Evolutionary conservation across 495 filamentous ascomycete species (phyloP).

Genomic region (Hyphodiscus hymeniophilus): DNA sequence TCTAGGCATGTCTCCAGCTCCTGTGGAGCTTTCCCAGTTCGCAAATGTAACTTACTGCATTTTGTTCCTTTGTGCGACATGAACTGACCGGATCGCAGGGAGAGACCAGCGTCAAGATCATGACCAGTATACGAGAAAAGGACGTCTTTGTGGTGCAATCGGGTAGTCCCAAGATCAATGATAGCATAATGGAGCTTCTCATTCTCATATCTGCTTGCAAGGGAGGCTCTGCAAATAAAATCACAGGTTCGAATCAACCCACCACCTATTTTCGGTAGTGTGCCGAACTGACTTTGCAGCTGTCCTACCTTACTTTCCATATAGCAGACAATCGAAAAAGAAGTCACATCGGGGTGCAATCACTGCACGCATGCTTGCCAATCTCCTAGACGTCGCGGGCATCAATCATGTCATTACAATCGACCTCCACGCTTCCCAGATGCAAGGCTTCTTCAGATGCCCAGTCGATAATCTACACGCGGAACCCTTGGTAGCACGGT

Average conservation of each 20-base stretch:
- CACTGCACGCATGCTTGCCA: conserved; percentile 93
- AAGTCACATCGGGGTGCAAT: conserved; percentile 96
- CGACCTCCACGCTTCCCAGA: conserved; percentile 92
- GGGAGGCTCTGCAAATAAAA: conserved; percentile 91
- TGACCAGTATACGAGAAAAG: conserved; percentile 90
- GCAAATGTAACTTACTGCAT: conserved; percentile 35
- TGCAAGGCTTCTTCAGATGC: conserved; percentile 98
- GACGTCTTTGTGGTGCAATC: conserved; percentile 99
- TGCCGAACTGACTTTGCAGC: conserved; percentile 40
- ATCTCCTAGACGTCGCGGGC: conserved; percentile 84
- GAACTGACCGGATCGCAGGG: conserved; percentile 57
- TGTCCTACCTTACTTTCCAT: conserved; percentile 97
- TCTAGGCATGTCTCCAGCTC: conserved; percentile 47
- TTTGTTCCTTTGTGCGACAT: not conserved
- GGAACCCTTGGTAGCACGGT: conserved; percentile 90
- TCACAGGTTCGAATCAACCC: conserved; percentile 64
- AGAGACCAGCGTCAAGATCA: conserved; percentile 91
- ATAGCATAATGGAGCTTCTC: conserved; percentile 95
- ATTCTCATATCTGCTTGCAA: conserved; percentile 99
- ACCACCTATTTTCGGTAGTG: not conserved
- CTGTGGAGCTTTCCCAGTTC: conserved; percentile 51
- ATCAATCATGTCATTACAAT: conserved; percentile 97
- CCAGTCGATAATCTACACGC: conserved; percentile 97
- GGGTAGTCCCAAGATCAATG: conserved; percentile 93
- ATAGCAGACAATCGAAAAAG: conserved; percentile 98